Base-by-base conservation (phyloP, 2,329 filamentous ascomycete species). In the Botryotinia globosa region DNA sequence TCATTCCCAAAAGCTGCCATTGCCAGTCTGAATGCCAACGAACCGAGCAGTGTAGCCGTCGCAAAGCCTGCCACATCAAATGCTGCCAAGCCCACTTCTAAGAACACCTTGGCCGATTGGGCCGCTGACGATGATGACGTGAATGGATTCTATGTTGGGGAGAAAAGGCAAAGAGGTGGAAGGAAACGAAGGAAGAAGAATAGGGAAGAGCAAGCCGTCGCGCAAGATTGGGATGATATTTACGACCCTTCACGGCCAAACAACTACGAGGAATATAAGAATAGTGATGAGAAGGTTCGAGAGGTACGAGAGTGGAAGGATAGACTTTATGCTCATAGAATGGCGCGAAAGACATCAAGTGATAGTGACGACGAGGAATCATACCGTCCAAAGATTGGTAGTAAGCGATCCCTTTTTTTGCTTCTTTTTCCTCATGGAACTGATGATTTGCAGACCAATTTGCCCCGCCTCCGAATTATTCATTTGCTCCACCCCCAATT, bases 221-320 rank as follows among this genome's bases (percentile, higher is more conserved):
- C 86, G 44, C 87, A 89, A 80, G 91, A 97, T 80, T 98, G 94
- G 94, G 92, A 97, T 80, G 94, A 97, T 80, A 88, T 96, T 37
- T 98, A 97, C 81, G 94, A 97, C 79, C 93, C 94, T 0, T 85
- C 91, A 18, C 85, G 92, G 56, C 94, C 94, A 14, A 97, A 93
- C 58, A 94, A 90, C 76, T 92, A 95, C 67, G 92, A 94, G 72
- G 92, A 95, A 79, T 98, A 96, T 80, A 87, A 92, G 74, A 86
- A 90, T 74, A 96, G 93, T 79, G 93, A 97, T 73, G 94, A 97
- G 82, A 91, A 93, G 80, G 88, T 94, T 73, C 85, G 87, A 29
- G 94, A 97, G 80, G 88, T 94, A 5, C 87, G 89, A 73, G 94
- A 97, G 78, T 98, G 94, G 94, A 97, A 94, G 80, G 89, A 91